These are phyloP conservation scores for Xerocomus brunneocitrinus DNA, from an alignment of 768 basidiomycete species.

Conservation along the genomic window DNA sequence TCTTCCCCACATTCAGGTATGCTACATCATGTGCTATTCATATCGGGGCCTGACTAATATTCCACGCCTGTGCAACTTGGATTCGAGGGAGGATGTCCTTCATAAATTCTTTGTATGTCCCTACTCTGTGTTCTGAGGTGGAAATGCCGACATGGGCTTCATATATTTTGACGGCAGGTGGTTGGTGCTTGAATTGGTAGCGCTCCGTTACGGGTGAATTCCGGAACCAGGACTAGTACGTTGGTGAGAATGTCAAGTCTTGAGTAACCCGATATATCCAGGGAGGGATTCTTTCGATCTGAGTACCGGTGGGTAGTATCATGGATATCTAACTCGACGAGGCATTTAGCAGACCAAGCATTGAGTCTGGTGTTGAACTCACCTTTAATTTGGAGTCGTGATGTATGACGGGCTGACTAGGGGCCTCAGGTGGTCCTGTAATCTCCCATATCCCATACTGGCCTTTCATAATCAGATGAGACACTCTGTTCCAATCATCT, in stretches of 20 bases:
- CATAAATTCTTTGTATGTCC: conserved; percentile 96
- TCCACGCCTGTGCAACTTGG: conserved; percentile 44
- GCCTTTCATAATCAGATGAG: conserved; percentile 83
- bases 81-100: conserved; percentile 80
- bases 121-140: conserved; percentile 79
- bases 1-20: conserved; percentile 73
- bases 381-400: conserved; percentile 97
- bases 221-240: conserved; percentile 98
- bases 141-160: conserved; percentile 99
- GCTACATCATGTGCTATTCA: conserved; percentile 18
- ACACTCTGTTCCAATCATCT: conserved; percentile 86
- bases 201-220: conserved; percentile 72
- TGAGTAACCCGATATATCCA: conserved; percentile 98
- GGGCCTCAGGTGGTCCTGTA: conserved; percentile 57
- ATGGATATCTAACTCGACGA: conserved; percentile 73
- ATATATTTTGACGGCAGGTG: conserved; percentile 74
- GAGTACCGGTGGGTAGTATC: conserved; percentile 69
- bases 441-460: conserved; percentile 90
- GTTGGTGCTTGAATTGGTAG: conserved; percentile 84
- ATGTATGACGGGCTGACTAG: conserved; percentile 77
- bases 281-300: conserved; percentile 87
- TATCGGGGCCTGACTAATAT: conserved; percentile 11
- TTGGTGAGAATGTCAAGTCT: conserved; percentile 80
- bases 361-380: conserved; percentile 11
- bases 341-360: neutral